Evolutionary conservation across 129 eudicot genomes (phyloP).

Genomic region (Logfia minima): DNA sequence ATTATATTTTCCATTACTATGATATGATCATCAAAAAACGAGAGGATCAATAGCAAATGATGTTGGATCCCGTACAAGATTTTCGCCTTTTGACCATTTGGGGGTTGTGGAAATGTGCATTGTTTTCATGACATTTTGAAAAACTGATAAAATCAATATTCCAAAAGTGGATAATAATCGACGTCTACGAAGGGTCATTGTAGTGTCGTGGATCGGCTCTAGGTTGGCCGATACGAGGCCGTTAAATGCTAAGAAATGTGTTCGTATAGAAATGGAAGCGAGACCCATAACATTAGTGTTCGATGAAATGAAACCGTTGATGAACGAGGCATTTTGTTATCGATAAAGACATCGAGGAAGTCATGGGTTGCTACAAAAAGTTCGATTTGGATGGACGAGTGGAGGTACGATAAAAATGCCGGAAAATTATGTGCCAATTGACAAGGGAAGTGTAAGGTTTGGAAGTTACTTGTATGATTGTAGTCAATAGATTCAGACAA

Average conservation of each 20-base stretch:
- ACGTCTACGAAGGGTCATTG: constrained; percentile 41
- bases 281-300: constrained; percentile 36
- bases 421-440: constrained; percentile 32
- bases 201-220: constrained; percentile 9
- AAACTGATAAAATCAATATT: constrained; percentile 31
- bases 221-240: constrained; percentile 11
- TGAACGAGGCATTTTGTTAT: constrained; percentile 20
- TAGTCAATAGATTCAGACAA: constrained; percentile 29
- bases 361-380: constrained; percentile 22
- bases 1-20: constrained; percentile 34
- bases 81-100: constrained; percentile 38
- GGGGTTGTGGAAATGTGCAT: constrained; percentile 34
- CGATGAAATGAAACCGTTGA: constrained; percentile 25
- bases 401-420: constrained; percentile 22
- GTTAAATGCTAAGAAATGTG: constrained; percentile 38
- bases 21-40: constrained; percentile 59
- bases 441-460: constrained; percentile 20
- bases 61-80: constrained; percentile 28
- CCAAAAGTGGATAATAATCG: constrained; percentile 51
- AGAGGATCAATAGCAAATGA: constrained; percentile 46
- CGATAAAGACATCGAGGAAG: constrained; percentile 23
- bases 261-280: constrained; percentile 35
- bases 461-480: not conserved
- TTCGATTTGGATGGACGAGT: not conserved
- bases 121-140: constrained; percentile 28